Evolutionary conservation across 805 yeast species (phyloP), one percentile per base, ranked within the genome.

Genomic region (Yamadazyma philogaea): DNA sequence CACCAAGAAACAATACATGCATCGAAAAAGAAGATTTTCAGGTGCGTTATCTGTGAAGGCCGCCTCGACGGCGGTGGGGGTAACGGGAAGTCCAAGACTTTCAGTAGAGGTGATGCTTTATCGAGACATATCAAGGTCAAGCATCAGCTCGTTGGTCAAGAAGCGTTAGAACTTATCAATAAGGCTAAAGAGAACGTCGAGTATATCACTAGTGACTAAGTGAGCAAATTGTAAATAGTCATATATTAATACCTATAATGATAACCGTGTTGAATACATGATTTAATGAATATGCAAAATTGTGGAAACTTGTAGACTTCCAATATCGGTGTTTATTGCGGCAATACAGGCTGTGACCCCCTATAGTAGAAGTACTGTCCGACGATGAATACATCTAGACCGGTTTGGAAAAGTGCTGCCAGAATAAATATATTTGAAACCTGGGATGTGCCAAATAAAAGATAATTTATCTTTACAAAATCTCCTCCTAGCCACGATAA

Each of bases 401-500:
- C 56, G 81, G 85, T 84, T 65, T 87, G 96, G 59, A 87, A 84
- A 33, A 82, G 61, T 0, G 87, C 93, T 43, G 88, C 88, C 37
- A 78, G 55, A 7, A 84, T 71, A 57, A 86, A 86, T 6, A 85
- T 68, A 6, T 65, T 51, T 2, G 89, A 81, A 21, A 86, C 77
- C 50, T 85, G 75, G 41, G 75, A 75, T 1, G 93, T 84, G 12
- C 95, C 95, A 60, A 74, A 85, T n/a, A 85, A 53, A 40, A 87
- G 66, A 55, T 86, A 87, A 40, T 82, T 69, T 18, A 87, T 77
- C 59, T 90, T 90, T 30, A 87, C 75, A 31, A 83, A 68, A 63
- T 89, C 97, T 44, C 96, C 96, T 46, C 91, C 82, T 4, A 89
- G 68, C 97, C 97, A 89, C 54, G 90, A 82, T 15, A 88, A 63